Evolutionary conservation across 2,329 filamentous ascomycete genomes (phyloP).

Genomic region (Colletotrichum eleusines): DNA sequence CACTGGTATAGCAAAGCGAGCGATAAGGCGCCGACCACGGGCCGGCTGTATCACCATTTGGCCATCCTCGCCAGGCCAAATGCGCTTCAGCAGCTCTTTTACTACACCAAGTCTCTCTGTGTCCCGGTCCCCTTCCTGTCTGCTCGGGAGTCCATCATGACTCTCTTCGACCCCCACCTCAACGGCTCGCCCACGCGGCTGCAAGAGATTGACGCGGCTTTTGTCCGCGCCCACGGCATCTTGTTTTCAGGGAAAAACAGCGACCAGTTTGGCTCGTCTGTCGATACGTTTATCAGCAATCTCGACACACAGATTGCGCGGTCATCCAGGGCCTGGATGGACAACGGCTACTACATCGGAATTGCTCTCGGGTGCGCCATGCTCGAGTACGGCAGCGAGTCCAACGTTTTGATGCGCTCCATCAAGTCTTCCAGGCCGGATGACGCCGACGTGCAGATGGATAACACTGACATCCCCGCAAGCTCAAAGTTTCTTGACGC

Average conservation of each 20-base stretch:
- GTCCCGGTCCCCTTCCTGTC: slow-evolving; percentile 75
- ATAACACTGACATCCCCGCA: background rate
- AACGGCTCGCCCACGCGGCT: background rate
- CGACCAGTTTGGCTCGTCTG: background rate
- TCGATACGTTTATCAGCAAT: slow-evolving; percentile 57
- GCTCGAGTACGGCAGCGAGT: slow-evolving; percentile 56
- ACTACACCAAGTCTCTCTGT: slow-evolving; percentile 77
- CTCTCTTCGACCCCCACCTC: slow-evolving; percentile 73
- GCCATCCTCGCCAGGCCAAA: slow-evolving; percentile 82
- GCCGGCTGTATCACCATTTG: slow-evolving; percentile 88
- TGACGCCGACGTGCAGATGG: slow-evolving; percentile 9
- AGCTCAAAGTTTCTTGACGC: slow-evolving; percentile 45
- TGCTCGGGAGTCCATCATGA: slow-evolving; percentile 78
- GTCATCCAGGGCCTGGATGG: slow-evolving; percentile 63
- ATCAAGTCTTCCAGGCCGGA: background rate
- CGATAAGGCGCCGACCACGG: slow-evolving; percentile 79
- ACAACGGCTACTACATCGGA: slow-evolving; percentile 64
- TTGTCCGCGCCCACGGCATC: slow-evolving; percentile 16
- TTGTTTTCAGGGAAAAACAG: slow-evolving; percentile 9
- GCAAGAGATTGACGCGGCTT: slow-evolving; percentile 2
- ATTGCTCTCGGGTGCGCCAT: slow-evolving; percentile 65
- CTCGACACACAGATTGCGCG: slow-evolving; percentile 70
- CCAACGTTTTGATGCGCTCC: background rate
- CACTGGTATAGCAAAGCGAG: slow-evolving; percentile 89
- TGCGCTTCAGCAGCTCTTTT: slow-evolving; percentile 77